phyloP scores from a whole-genome alignment of 163 green algal genomes.

The Chlorella variabilis region DNA sequence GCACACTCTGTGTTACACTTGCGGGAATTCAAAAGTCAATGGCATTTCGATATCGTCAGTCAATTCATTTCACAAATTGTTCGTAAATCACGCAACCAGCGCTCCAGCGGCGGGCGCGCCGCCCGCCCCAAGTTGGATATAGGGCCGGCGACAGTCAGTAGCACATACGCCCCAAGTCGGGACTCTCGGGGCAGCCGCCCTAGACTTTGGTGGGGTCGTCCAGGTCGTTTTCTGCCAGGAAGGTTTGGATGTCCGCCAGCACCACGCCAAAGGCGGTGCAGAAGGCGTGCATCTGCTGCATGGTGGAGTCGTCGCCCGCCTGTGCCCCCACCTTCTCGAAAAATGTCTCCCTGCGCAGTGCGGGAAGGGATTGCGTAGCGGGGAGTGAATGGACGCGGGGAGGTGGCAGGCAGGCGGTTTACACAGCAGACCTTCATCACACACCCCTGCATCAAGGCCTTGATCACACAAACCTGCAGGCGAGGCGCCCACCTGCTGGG shows the following conservation, averaged over 20 bases:
- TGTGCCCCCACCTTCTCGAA: constrained; percentile 62
- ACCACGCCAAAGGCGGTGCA: constrained; percentile 58
- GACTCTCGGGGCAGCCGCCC: too few relatives aligned
- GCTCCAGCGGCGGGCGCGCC: too few relatives aligned
- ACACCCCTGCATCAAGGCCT: too few relatives aligned
- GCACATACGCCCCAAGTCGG: too few relatives aligned
- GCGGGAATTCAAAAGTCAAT: too few relatives aligned
- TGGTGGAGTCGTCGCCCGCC: constrained; percentile 21
- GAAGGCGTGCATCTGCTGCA: constrained; percentile 61
- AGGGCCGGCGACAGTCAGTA: too few relatives aligned
- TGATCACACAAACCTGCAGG: background rate
- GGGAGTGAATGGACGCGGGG: background rate
- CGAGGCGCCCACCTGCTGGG: constrained; percentile 39
- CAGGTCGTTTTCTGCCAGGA: constrained; percentile 59
- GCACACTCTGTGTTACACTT: too few relatives aligned
- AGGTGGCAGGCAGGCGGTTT: constrained; percentile 45
- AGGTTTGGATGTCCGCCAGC: constrained; percentile 66
- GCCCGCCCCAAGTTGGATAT: too few relatives aligned
- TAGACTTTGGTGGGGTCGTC: constrained; percentile 72
- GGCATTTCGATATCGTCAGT: too few relatives aligned
- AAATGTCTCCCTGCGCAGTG: constrained; percentile 70
- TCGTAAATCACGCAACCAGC: too few relatives aligned
- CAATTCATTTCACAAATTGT: too few relatives aligned
- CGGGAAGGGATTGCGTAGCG: too few relatives aligned
- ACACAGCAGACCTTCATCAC: constrained; percentile 63